Evolutionary conservation across 441 rosid species (phyloP).

Genomic region (Syzygium malaccense): DNA sequence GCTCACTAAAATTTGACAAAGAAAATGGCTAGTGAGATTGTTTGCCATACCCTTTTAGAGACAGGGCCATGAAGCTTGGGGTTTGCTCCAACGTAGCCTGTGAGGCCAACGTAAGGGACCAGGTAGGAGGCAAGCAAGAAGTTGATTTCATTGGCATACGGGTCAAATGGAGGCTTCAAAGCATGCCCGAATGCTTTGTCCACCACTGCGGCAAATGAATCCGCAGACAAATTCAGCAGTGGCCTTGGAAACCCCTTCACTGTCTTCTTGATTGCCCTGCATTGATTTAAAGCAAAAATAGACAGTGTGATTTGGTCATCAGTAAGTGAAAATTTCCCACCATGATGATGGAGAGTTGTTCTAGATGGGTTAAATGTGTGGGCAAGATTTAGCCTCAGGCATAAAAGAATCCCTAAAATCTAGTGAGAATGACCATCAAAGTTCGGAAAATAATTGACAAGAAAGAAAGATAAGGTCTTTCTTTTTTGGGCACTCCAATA

Average conservation of each 20-base stretch:
- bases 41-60: constrained; percentile 38
- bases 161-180: constrained; percentile 66
- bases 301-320: neutral
- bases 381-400: neutral
- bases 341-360: too few relatives aligned
- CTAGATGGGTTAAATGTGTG: too few relatives aligned
- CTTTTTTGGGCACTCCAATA: neutral
- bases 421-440: neutral
- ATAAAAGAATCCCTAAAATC: neutral
- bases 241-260: constrained; percentile 86
- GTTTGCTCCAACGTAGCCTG: constrained; percentile 80
- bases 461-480: neutral
- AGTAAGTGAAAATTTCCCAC: neutral
- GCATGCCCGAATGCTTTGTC: constrained; percentile 48
- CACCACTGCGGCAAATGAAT: constrained; percentile 47
- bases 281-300: neutral
- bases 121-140: constrained; percentile 73
- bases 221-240: constrained; percentile 51
- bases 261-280: constrained; percentile 57
- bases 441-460: neutral
- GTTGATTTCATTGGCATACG: constrained; percentile 49
- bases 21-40: neutral
- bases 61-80: constrained; percentile 34
- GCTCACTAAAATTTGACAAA: neutral
- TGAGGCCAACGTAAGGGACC: constrained; percentile 80